phyloP scores from a whole-genome alignment of 805 yeast species.

The Nakazawaea wyomingensis region DNA sequence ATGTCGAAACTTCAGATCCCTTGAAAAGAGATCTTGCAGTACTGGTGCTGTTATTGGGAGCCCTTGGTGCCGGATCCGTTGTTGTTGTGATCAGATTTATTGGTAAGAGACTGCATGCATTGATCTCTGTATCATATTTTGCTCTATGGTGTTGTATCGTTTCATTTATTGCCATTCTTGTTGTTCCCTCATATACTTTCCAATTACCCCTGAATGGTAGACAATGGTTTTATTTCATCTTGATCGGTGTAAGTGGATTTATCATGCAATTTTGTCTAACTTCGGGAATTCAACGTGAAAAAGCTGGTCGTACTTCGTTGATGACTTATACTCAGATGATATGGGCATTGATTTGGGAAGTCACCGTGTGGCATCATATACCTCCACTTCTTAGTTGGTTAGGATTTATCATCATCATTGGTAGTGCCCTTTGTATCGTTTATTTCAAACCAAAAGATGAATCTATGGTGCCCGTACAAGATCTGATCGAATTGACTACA shows the following conservation, averaged over 20 bases:
- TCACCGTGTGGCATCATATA: constrained; percentile 61
- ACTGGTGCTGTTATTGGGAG: constrained; percentile 58
- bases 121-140: constrained; percentile 73
- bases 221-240: constrained; percentile 62
- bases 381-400: constrained; percentile 65
- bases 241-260: constrained; percentile 76
- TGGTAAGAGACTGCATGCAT: constrained; percentile 75
- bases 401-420: constrained; percentile 66
- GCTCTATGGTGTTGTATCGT: constrained; percentile 56
- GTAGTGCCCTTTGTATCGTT: constrained; percentile 59
- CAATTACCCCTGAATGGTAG: constrained; percentile 51
- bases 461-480: not conserved
- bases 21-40: constrained; percentile 58
- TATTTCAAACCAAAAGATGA: constrained; percentile 37
- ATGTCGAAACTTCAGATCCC: constrained; percentile 48
- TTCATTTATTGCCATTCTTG: constrained; percentile 44
- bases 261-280: constrained; percentile 75
- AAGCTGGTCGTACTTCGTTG: constrained; percentile 70
- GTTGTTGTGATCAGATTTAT: constrained; percentile 68
- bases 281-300: constrained; percentile 77
- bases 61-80: constrained; percentile 63
- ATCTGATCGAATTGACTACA: constrained; percentile 5
- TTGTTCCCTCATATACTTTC: constrained; percentile 55
- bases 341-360: constrained; percentile 75
- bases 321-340: constrained; percentile 74